Base-by-base conservation (phyloP, 495 filamentous ascomycete genomes). In the Jackrogersella minutella region DNA sequence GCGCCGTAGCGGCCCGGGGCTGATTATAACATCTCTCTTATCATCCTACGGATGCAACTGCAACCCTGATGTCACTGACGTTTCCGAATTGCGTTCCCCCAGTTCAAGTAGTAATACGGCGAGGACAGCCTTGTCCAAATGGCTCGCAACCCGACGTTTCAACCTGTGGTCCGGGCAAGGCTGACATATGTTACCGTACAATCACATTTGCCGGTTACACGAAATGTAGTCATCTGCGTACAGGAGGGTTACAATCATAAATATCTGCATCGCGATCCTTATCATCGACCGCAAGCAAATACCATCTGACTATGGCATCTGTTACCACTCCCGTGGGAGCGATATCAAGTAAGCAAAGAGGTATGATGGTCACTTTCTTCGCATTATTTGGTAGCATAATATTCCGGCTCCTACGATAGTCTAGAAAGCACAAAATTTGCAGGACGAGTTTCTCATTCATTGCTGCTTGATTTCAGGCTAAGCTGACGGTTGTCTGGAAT, bases 161-260 rank as follows among this genome's bases (percentile, higher is more conserved):
- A 31, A 62, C 57, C 44, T 58, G 49, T 62, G 44, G 52, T 31
- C 44, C 51, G 43, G 57, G 40, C 51, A 43, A 70, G 67, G 67
- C 67, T 62, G 62, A 62, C 52, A 56, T 34, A 52, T 24, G 33
- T 33, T 44, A 39, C n/a, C n/a, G n/a, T n/a, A n/a, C 43, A 46
- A 52, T 66, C 44, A 46, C 58, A 62, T 62, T 67, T 46, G 37
- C 47, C n/a, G 40, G 46, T 63, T 44, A 63, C 58, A 70, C 68
- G 37, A 57, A 66, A 47, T 33, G 51, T 19, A 58, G 67, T 70
- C 62, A 66, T 70, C 67, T 66, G 62, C 54, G 40, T 70, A 58
- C 47, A 33, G 62, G 60, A 66, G 67, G 67, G 67, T 70, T 70
- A n/a, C 67, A 70, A 34, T 58, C 31, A 37, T 1, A 49, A 65